Base-by-base conservation (phyloP, 768 basidiomycete genomes). In the Leucosporidium scottii region DNA sequence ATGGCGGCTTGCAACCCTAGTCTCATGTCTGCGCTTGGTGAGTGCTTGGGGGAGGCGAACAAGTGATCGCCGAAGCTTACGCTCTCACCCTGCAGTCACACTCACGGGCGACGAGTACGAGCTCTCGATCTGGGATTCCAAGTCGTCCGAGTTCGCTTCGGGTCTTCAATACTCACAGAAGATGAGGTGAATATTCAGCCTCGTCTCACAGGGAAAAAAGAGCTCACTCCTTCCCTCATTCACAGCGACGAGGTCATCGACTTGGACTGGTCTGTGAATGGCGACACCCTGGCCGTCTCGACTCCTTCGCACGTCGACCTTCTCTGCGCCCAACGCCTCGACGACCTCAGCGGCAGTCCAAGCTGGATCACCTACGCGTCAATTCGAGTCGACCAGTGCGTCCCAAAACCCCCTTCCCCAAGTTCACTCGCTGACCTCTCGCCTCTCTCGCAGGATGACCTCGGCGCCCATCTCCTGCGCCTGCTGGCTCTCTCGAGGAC, bases 91-190 rank as follows among this genome's bases (percentile, higher is more conserved):
- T 8, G 17, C 59, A 92, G 90, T 91, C 68, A 85, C 87, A 20
- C 80, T 82, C 7, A 77, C 79, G 21, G 74, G 57, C 0, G 83
- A 84, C 0, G 83, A 89, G 51, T 68, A 69, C 66, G 91, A 93
- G 75, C 78, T 97, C 56, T 92, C 91, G 0, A 91, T 98, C 23
- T 98, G 94, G 94, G 92, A 97, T 78, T 96, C 93, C 0, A 88
- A 88, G 61, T 89, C 90, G 77, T 93, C 90, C 23, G 90, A 94
- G 78, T 97, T 97, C 78, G 86, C 91, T 12, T 87, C 89, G 7
- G 93, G 93, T 3, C 80, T 93, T 58, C 93, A 96, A 77, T 88
- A 87, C 75, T 81, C 82, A 51, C 81, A 82, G 67, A 50, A 28
- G 21, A n/a, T 68, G 17, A 47, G 57, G 60, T 74, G 27, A 39